Base-by-base conservation (phyloP, 352 stramenopile genomes). In the Pythium myriotylum region DNA sequence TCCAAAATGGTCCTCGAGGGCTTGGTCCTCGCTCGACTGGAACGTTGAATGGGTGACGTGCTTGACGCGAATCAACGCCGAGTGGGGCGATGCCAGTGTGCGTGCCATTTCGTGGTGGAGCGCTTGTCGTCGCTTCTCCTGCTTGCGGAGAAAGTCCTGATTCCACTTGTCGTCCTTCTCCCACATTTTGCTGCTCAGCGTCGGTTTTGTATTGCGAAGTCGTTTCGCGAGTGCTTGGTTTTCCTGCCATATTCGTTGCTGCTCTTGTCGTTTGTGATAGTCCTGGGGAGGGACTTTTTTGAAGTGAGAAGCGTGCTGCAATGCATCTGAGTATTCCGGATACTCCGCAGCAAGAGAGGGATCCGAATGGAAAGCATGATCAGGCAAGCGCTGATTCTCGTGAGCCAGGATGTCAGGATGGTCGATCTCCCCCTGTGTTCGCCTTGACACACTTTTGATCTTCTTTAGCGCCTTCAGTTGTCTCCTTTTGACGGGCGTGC, bases 141-240 rank as follows among this genome's bases (percentile, higher is more conserved):
- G 76, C 1, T 65, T 77, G 61, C 74, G 84, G 4, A 90, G 60
- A 22, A 83, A 90, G 6, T 89, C 70, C 56, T 89, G 79, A 20
- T 85, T 86, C 74, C 79, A 81, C 58, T 91, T 88, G 35, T 77
- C 77, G 35, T 90, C 81, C 53, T 84, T 85, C 55, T 89, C 70
- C 81, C 79, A 90, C 52, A 88, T 72, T 33, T 90, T 88, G 40
- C 66, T 79, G 12, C 77, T 80, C 3, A 91, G 65, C 2, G 84
- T 91, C 13, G 76, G 62, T 55, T 90, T 93, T 2, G 81, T 76
- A 33, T 72, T 88, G 9, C 77, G 70, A 13, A 93, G 59, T 7
- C 84, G 78, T 61, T 90, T 90, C 4, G 57, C 72, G 6, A 93
- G 62, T 20, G 74, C 77, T 62, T 91, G 81, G 41, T 93, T 91